Evolutionary conservation across 139 green algal genomes (phyloP), one percentile per base, ranked within the genome.

Genomic region (Coelastrella sp.): DNA sequence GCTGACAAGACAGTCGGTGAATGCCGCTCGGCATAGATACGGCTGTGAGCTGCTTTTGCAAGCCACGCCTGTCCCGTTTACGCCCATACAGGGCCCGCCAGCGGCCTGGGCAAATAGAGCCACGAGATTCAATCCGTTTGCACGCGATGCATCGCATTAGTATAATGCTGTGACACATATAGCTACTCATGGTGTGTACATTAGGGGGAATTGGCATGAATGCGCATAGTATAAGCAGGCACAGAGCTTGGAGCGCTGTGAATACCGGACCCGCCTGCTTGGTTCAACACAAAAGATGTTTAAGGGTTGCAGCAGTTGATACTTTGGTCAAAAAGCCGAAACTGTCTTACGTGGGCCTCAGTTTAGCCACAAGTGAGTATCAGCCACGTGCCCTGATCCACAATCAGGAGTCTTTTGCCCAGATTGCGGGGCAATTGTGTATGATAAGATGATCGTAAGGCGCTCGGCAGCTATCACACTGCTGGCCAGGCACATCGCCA

Each of bases 311-410:
- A 75, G 73, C 85, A 90, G 68, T 66, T 56, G 85, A 83, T 6
- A 90, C 74, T 7, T 56, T 90, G 3, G 19, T 83, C 7, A 83
- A 90, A 17, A 84, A 90, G 65, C 85, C 85, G 59, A 90, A 90
- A 77, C 22, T 90, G 56, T 66, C n/a, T 0, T 90, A 90, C 22
- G 85, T 90, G 8, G 85, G 85, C 19, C 14, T 90, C 5, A 17
- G 17, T 16, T 16, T 77, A 17, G 85, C 74, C 4, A 66, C 66
- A 80, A 80, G 83, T 88, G 32, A 80, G 83, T 83, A 22, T 57
- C 74, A 80, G 74, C 23, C 74, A 76, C 68, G 68, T 76, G n/a
- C 68, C 68, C 22, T 14, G 22, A 32, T 76, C 8, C 68, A 23
- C 68, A 6, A 22, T 23, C 7, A 32, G 68, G 5, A 23, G 68